Evolutionary conservation across 169 alveolate genomes (phyloP).

Genomic region (Theileria annulata): DNA sequence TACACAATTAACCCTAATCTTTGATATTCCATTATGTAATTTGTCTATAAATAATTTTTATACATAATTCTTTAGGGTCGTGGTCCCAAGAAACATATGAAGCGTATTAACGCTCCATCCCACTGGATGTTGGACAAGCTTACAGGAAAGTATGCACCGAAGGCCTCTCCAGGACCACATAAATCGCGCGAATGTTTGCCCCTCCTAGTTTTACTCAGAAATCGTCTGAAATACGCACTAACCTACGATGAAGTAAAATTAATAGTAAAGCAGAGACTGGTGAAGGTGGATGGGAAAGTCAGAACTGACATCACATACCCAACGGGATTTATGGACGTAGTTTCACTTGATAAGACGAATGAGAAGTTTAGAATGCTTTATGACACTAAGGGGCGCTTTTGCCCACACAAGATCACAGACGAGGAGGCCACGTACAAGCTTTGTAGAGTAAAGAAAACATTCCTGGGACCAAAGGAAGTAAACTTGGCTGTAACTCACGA

Average conservation of each 20-base stretch:
- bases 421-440: slow-evolving; percentile 96
- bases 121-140: slow-evolving; percentile 98
- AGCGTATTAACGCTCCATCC: slow-evolving; percentile 98
- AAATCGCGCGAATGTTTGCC: slow-evolving; percentile 97
- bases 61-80: slow-evolving; percentile 85
- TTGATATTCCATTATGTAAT: background rate
- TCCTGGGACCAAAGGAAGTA: slow-evolving; percentile 94
- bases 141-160: slow-evolving; percentile 93
- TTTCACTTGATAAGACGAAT: slow-evolving; percentile 91
- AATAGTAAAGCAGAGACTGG: slow-evolving; percentile 94
- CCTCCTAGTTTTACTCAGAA: slow-evolving; percentile 88
- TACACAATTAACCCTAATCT: background rate
- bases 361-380: slow-evolving; percentile 94
- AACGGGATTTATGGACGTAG: slow-evolving; percentile 96
- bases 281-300: slow-evolving; percentile 94
- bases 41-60: background rate
- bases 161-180: slow-evolving; percentile 95
- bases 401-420: slow-evolving; percentile 90
- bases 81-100: slow-evolving; percentile 98
- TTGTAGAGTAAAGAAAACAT: slow-evolving; percentile 91
- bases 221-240: slow-evolving; percentile 92
- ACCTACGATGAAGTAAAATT: slow-evolving; percentile 92
- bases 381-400: slow-evolving; percentile 98
- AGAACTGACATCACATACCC: slow-evolving; percentile 97
- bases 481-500: slow-evolving; percentile 97